phyloP scores from a whole-genome alignment of 139 green algal genomes.

The Chlamydomonas sp. region DNA sequence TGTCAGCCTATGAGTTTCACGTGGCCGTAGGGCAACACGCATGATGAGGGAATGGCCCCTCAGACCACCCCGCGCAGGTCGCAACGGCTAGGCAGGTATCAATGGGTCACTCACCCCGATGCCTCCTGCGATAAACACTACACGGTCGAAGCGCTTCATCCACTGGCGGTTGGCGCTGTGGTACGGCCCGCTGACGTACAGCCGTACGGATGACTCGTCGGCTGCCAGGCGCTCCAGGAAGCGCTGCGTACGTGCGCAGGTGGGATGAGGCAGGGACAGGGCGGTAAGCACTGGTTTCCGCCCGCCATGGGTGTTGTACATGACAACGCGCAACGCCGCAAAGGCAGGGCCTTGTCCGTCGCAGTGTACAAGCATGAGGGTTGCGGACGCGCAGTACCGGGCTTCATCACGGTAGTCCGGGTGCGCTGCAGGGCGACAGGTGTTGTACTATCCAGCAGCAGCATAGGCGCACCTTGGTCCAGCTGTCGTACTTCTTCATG shows the following conservation, averaged over 20 bases:
- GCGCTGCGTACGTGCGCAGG: not conserved
- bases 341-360: too few species aligned
- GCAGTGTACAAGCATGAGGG: too few species aligned
- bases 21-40: too few species aligned
- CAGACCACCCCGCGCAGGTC: not conserved
- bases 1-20: too few species aligned
- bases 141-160: not conserved
- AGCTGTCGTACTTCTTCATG: not conserved
- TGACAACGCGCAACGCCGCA: too few species aligned
- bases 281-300: not conserved
- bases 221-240: not conserved
- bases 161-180: not conserved
- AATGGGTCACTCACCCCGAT: conserved; percentile 8
- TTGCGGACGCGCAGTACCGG: too few species aligned
- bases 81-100: too few species aligned
- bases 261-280: not conserved
- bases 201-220: not conserved
- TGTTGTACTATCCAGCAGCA: not conserved
- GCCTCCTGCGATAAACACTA: conserved; percentile 20
- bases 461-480: not conserved
- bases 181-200: not conserved
- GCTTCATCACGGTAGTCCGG: too few species aligned
- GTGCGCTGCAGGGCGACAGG: too few species aligned
- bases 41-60: too few species aligned
- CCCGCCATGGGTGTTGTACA: too few species aligned